phyloP scores from a whole-genome alignment of 2,329 filamentous ascomycete genomes.

The Cladosporium sphaerospermum region DNA sequence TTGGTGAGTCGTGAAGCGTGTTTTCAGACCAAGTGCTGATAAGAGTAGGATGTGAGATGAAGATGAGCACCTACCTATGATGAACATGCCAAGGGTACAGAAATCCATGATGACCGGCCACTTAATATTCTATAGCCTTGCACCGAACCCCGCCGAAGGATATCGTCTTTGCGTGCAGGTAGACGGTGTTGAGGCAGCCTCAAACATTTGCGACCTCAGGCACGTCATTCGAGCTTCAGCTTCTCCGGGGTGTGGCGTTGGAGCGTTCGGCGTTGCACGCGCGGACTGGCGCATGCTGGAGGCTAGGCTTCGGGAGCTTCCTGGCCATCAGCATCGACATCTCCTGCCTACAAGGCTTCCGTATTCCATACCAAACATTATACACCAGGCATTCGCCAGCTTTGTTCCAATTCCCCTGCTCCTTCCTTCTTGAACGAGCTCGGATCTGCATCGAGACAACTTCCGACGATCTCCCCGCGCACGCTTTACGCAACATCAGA shows the following conservation, averaged over 20 bases:
- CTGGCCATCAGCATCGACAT: not conserved
- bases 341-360: constrained; percentile 4
- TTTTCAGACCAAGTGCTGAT: not conserved
- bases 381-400: not conserved
- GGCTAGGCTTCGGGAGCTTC: no score
- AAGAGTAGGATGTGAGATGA: not conserved
- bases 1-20: not conserved
- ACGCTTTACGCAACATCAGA: not conserved
- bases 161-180: no score
- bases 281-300: no score
- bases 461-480: not conserved
- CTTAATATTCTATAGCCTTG: not conserved
- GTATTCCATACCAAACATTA: not conserved
- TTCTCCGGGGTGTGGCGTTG: no score
- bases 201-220: no score
- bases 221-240: no score
- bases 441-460: not conserved
- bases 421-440: not conserved
- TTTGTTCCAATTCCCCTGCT: not conserved
- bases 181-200: no score
- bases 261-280: no score
- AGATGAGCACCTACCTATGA: constrained; percentile 44
- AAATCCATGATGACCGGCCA: constrained; percentile 42
- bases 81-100: constrained; percentile 58
- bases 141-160: not conserved